These are phyloP conservation scores for Dicorynia guianensis DNA, from an alignment of 306 rosid species.

Conservation along the genomic window DNA sequence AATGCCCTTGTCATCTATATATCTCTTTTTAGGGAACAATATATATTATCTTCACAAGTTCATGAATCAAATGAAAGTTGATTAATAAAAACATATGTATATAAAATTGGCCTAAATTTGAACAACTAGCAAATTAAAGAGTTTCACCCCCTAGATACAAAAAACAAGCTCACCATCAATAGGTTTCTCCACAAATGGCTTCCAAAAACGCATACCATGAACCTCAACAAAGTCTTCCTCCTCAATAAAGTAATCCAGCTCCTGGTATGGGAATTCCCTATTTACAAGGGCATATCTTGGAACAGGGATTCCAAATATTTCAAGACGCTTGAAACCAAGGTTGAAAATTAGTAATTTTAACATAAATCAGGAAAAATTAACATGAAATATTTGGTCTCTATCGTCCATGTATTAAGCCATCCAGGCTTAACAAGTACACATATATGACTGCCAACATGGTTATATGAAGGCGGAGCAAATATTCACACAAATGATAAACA, in stretches of 20 bases:
- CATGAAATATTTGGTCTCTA: conserved; percentile 28
- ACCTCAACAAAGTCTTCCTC: conserved; percentile 97
- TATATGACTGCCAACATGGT: conserved; percentile 3
- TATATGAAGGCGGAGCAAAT: conserved; percentile 14
- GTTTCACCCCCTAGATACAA: conserved; percentile 19
- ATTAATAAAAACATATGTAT: not conserved
- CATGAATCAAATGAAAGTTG: conserved; percentile 10
- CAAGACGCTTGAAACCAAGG: conserved; percentile 72
- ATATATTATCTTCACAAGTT: conserved; percentile 1
- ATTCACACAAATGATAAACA: not conserved
- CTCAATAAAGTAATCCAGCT: conserved; percentile 83
- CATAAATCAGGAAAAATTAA: conserved; percentile 26
- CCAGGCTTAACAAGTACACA: conserved; percentile 10
- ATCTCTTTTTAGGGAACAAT: not conserved
- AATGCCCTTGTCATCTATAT: no score
- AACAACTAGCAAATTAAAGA: conserved; percentile 26
- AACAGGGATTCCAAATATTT: conserved; percentile 83
- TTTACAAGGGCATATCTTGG: conserved; percentile 93
- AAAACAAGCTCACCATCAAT: conserved; percentile 74
- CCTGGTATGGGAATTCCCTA: conserved; percentile 84
- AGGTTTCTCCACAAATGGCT: conserved; percentile 99
- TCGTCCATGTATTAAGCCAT: not conserved
- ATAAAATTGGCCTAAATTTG: not conserved
- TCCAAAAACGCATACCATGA: conserved; percentile 90
- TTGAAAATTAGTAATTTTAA: conserved; percentile 47